Percentiles rank a stretch among this genome's conserved stretches.
Conservation (phyloP, 768 basidiomycete species). For the Trametes cingulata region DNA sequence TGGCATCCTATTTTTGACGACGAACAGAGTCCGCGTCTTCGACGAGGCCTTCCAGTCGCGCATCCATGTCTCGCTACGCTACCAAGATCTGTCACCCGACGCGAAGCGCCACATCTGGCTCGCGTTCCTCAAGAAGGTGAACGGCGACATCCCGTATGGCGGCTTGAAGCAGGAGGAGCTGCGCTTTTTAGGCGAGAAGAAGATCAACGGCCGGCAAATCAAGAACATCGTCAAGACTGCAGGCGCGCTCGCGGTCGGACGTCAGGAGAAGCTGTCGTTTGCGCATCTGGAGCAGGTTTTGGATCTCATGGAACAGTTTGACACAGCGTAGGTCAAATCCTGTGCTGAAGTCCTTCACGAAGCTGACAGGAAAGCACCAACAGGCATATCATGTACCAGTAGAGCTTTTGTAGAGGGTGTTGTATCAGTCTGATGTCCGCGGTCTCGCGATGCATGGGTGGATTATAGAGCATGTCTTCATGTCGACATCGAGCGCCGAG, state of each 20-base stretch:
- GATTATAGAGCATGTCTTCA: neutral
- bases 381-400: conserved; percentile 24
- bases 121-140: conserved; percentile 52
- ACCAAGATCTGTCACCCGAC: conserved; percentile 53
- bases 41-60: conserved; percentile 39
- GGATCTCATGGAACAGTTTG: conserved; percentile 63
- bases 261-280: conserved; percentile 48
- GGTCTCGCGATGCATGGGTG: neutral
- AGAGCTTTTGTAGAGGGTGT: neutral
- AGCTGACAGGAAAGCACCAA: neutral
- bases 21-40: conserved; percentile 40
- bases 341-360: neutral
- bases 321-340: conserved; percentile 25
- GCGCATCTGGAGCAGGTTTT: conserved; percentile 57
- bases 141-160: conserved; percentile 27
- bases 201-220: conserved; percentile 66
- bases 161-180: conserved; percentile 46
- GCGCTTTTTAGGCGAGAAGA: conserved; percentile 46
- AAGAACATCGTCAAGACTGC: conserved; percentile 71
- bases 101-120: conserved; percentile 64
- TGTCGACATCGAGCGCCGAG: neutral
- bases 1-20: conserved; percentile 43
- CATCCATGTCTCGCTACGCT: conserved; percentile 48
- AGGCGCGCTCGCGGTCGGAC: conserved; percentile 54
- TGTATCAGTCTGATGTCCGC: neutral